Percentiles rank a stretch among this genome's conserved stretches.
Conservation (phyloP, 208 protist species). For the Leishmania mexicana region DNA sequence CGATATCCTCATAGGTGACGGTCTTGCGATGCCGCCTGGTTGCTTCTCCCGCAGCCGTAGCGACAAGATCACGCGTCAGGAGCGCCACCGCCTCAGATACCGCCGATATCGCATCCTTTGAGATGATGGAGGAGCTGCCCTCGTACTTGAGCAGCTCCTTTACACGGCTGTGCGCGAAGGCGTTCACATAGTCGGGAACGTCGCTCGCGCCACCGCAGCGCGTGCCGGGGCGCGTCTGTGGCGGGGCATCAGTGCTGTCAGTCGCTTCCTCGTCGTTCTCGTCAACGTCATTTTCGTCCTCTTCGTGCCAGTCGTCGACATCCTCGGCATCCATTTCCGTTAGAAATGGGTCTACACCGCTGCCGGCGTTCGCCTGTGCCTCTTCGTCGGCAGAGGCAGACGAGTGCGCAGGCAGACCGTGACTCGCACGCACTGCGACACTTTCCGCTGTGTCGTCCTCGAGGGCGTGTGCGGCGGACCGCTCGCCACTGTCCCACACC, state of each 20-base stretch:
- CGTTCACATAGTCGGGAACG: conserved; percentile 6
- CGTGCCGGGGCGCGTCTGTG: neutral
- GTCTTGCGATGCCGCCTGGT: conserved; percentile 53
- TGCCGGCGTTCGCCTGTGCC: neutral
- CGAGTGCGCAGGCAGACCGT: neutral
- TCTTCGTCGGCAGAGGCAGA: neutral
- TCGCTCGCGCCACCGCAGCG: neutral
- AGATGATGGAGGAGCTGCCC: conserved; percentile 52
- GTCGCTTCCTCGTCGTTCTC: conserved; percentile 16
- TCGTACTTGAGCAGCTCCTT: conserved; percentile 73
- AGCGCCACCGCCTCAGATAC: conserved; percentile 65
- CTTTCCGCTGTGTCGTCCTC: conserved; percentile 2
- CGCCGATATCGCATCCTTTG: conserved; percentile 47
- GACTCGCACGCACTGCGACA: neutral
- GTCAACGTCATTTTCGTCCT: conserved; percentile 1
- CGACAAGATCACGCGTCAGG: conserved; percentile 61
- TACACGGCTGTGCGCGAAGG: conserved; percentile 65
- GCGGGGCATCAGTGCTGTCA: too few relatives aligned
- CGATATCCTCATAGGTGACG: conserved; percentile 73
- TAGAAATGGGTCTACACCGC: neutral
- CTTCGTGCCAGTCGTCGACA: neutral
- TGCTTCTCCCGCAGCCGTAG: conserved; percentile 53
- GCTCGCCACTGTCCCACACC: conserved; percentile 16
- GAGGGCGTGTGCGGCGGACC: conserved; percentile 8
- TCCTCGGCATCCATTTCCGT: conserved; percentile 3